These are phyloP conservation scores for Nicotiana tomentosiformis DNA, from an alignment of 257 asterid genomes.

Conservation along the genomic window DNA sequence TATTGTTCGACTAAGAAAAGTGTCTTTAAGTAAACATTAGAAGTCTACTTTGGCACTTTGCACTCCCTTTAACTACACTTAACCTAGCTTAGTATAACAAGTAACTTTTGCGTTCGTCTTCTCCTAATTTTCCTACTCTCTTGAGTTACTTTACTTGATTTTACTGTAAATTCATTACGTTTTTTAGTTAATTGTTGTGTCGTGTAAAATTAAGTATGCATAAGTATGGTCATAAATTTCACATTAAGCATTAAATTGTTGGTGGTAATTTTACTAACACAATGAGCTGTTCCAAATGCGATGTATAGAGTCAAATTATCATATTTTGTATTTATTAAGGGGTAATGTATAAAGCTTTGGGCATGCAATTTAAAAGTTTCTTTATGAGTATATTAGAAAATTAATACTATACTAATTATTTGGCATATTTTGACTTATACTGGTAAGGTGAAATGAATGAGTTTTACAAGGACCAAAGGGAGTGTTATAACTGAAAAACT, in stretches of 20 bases:
- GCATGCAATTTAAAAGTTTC: neutral
- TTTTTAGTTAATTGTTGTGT: neutral
- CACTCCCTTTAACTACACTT: slow-evolving; percentile 10
- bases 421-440: neutral
- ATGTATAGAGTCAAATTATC: neutral
- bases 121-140: neutral
- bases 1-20: neutral
- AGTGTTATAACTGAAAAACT: slow-evolving; percentile 1
- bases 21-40: slow-evolving; percentile 9
- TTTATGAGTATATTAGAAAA: neutral
- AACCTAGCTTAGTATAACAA: neutral
- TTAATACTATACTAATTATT: neutral
- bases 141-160: neutral
- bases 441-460: slow-evolving; percentile 9
- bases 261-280: neutral
- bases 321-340: neutral
- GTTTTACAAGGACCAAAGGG: neutral
- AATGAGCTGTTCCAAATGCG: neutral
- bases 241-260: slow-evolving; percentile 5
- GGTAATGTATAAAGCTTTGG: neutral
- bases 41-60: neutral
- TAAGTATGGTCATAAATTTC: neutral
- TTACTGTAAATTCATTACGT: neutral
- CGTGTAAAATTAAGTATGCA: neutral
- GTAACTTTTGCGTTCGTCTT: neutral